Base-by-base conservation (phyloP, 2,329 filamentous ascomycete species). In the Trichoderma brevicompactum region DNA sequence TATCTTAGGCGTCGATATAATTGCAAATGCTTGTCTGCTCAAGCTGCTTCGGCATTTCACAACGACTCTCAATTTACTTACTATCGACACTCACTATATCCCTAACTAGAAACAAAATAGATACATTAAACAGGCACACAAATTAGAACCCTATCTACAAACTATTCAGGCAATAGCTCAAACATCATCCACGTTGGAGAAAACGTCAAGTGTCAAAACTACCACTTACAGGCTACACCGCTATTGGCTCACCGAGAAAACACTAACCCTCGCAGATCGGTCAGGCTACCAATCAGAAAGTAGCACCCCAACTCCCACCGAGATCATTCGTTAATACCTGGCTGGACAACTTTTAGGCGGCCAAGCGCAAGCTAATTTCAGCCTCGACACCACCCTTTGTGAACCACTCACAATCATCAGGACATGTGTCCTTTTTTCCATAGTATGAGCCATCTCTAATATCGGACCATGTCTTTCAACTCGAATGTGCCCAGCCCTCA, bases 391-490 rank as follows among this genome's bases (percentile, higher is more conserved):
- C 38, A 44, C 36, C 32, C 8, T 17, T 40, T 28, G 34, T 7
- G 28, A 61, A 62, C 28, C 46, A 46, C 48, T 62, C 46, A 48
- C n/a, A 48, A n/a, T 38, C 60, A 52, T 69, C 49, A 70, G 68
- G 68, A 70, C 68, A 72, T 71, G 70, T 72, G 70, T 71, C 70
- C 69, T 72, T 54, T n/a, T 68, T 41, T 43, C 23, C 38, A 34
- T 19, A 32, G 55, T 40, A 32, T 52, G 38, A 43, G 38, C 15
- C 34, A 1, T 59, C 43, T 23, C 13, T 13, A 9, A 44, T 0
- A 17, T 10, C 34, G 13, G n/a, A 13, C 38, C 13, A 9, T 40
- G 17, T 28, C 23, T 28, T 28, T 28, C 23, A 28, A 28, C 5
- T 28, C 5, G 23, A 28, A 3, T 28, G 23, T 28, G 5, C 23